phyloP scores from a whole-genome alignment of 768 basidiomycete genomes.

The Phaeotremella fagi region DNA sequence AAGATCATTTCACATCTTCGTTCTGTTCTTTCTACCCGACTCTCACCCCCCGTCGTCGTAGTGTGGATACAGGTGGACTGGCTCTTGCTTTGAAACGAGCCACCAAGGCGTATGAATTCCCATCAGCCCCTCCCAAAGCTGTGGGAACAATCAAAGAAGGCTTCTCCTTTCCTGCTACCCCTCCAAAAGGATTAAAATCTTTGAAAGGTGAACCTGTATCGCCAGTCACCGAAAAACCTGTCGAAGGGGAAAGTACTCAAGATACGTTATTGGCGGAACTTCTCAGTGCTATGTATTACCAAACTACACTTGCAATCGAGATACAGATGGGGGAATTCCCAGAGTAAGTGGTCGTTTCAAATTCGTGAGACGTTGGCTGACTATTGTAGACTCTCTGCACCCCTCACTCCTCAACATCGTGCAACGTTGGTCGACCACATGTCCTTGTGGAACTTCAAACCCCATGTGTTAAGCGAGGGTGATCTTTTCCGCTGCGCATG shows the following conservation, averaged over 20 bases:
- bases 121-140: conserved; percentile 8
- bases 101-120: conserved; percentile 12
- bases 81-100: conserved; percentile 61
- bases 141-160: conserved; percentile 37
- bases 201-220: too few species aligned
- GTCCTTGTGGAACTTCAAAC: conserved; percentile 85
- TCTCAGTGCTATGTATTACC: conserved; percentile 75
- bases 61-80: conserved; percentile 85
- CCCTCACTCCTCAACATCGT: conserved; percentile 53
- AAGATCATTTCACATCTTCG: conserved; percentile 3
- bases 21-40: conserved; percentile 13
- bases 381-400: conserved; percentile 48
- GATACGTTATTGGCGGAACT: conserved; percentile 64
- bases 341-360: conserved; percentile 22
- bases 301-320: conserved; percentile 66
- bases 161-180: conserved; percentile 29
- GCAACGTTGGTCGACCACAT: conserved; percentile 62
- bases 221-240: too few species aligned
- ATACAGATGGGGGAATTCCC: conserved; percentile 43
- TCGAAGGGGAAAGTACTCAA: conserved; percentile 8
- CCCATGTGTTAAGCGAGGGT: conserved; percentile 72
- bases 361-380: background rate
- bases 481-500: conserved; percentile 76
- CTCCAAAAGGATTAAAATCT: conserved; percentile 34
- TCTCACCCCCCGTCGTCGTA: conserved; percentile 53